Base-by-base conservation (phyloP, 2,329 filamentous ascomycete genomes). In the Pseudocercospora macadamiae region DNA sequence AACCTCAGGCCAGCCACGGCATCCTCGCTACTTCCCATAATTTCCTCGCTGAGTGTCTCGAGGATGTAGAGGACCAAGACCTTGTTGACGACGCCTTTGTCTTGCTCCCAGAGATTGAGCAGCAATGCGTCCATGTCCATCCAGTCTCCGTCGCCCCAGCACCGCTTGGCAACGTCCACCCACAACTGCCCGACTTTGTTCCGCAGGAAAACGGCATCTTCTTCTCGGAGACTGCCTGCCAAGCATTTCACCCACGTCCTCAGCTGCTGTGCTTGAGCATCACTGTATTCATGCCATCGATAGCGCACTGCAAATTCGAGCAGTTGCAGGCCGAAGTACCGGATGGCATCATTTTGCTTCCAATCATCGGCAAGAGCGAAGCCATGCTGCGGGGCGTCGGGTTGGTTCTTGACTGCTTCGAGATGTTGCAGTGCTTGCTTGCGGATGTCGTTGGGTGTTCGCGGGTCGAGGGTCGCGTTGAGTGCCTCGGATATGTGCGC, bases 111-210 rank as follows among this genome's bases (percentile, higher is more conserved):
- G 18, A 97, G 81, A 68, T 86, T 84, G 44, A 93, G 85, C 55
- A 99, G 82, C 70, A 90, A 82, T 63, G 86, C 79, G 73, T 99
- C 96, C 93, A 99, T 96, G 71, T 96, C 87, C 80, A 89, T 87
- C 95, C 96, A 99, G 62, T 95, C 89, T 28, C 86, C 82, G n/a
- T 84, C 91, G 34, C 69, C 72, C 95, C 95, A 99, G 71, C 86
- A 90, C 68, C 93, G 85, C 79, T 97, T 97, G 37, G 93, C 92
- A 54, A 96, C 82, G 75, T 97, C 95, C 6, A 93, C 90, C 95
- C 95, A 99, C 62, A 99, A 79, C 76, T 96, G 89, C 25, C 91
- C 91, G 30, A 95, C 88, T 78, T 99, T 99, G 81, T 96, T 97
- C 67, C 93, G 85, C 64, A 97, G 80, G 73, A 93, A 99, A 28